Evolutionary conservation across 768 basidiomycete genomes (phyloP), one percentile per base, ranked within the genome.

Genomic region (Russula earlei): DNA sequence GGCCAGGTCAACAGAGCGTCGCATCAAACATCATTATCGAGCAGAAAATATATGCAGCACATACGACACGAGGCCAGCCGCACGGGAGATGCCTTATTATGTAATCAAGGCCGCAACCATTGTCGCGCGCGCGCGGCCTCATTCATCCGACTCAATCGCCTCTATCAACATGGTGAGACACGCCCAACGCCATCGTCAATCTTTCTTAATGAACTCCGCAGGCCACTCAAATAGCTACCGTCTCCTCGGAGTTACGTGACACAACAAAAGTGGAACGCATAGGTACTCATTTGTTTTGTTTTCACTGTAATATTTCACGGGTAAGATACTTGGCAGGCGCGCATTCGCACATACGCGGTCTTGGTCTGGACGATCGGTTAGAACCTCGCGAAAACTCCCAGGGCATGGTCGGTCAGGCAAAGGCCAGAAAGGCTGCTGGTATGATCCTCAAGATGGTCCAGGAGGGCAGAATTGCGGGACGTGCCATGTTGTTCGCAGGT

Each of bases 391-490:
- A 77, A 33, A 90, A 84, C 68, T 81, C 87, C 0, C 91, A 98
- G 67, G 96, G 96, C 4, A 96, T 99, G 84, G 95, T 99, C 24
- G 96, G 96, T 0, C 96, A 99, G 67, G 88, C 77, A 3, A 92
- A 93, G 67, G 96, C 96, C 20, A 83, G 96, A 42, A 96, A 96
- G 70, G 95, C 96, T 0, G 96, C 95, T 0, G 96, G 96, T 2
- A 87, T 98, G 78, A 92, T 97, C 59, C 79, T 98, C 65, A 94
- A 87, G 72, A 95, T 99, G 94, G 93, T 98, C 6, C 90, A 96
- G 69, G 91, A 96, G 65, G 92, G 92, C 17, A 78, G 85, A 55
- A 97, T 98, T 65, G 93, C 96, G 0, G 96, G 96, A 25, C 81
- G 95, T 42, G 91, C 94, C 6, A 94, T 99, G 72, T 75, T 99